These are phyloP conservation scores for Colletotrichum lupini DNA, from an alignment of 2,329 filamentous ascomycete species.

Conservation along the genomic window DNA sequence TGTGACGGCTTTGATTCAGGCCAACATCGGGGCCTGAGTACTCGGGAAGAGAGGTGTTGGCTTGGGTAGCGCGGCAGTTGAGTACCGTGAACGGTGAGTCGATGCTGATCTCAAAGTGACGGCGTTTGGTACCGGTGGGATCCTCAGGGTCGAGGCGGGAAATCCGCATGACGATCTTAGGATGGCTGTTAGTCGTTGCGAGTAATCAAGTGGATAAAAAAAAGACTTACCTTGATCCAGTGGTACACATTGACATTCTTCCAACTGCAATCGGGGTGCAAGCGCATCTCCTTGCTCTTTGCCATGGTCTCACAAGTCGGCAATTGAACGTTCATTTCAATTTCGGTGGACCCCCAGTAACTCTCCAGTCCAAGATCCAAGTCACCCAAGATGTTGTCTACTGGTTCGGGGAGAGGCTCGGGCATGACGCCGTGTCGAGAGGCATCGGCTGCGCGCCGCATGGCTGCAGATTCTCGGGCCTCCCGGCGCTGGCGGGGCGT, in stretches of 20 bases:
- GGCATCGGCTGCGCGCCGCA: conserved; percentile 66
- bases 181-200: conserved; percentile 2
- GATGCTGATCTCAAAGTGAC: conserved; percentile 96
- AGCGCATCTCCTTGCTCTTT: conserved; percentile 70
- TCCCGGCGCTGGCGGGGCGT: conserved; percentile 59
- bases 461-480: conserved; percentile 58
- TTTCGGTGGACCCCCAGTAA: conserved; percentile 88
- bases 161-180: conserved; percentile 91
- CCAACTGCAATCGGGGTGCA: conserved; percentile 94
- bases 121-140: conserved; percentile 75
- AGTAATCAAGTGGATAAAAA: too few relatives aligned
- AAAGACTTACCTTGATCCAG: conserved; percentile 85
- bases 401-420: conserved; percentile 60
- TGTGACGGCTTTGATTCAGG: conserved; percentile 53
- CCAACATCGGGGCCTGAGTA: conserved; percentile 69
- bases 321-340: conserved; percentile 93
- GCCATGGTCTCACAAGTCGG: conserved; percentile 90
- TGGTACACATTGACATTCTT: conserved; percentile 94
- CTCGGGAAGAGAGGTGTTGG: conserved; percentile 86
- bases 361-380: conserved; percentile 76
- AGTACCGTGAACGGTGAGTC: conserved; percentile 95
- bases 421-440: conserved; percentile 51
- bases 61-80: conserved; percentile 91
- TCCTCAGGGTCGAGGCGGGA: conserved; percentile 85
- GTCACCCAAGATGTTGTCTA: conserved; percentile 83